These are phyloP conservation scores for Xenoacremonium recifei DNA, from an alignment of 2,329 filamentous ascomycete genomes.

Conservation along the genomic window DNA sequence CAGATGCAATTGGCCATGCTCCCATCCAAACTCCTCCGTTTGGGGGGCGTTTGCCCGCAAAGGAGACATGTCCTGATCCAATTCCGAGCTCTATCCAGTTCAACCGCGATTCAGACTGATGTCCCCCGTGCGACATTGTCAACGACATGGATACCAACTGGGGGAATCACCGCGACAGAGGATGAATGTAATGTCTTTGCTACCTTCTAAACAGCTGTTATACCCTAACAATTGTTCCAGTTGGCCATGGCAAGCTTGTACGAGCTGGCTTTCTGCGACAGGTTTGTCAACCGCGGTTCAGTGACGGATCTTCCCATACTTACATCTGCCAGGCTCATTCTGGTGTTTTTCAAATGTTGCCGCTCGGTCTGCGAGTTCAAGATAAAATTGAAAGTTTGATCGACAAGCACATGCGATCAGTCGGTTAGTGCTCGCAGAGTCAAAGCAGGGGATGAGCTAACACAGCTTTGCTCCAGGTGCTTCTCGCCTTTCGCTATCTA, in stretches of 20 bases:
- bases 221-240: slow-evolving; percentile 36
- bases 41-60: slow-evolving; percentile 8
- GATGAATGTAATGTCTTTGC: slow-evolving; percentile 46
- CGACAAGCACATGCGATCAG: slow-evolving; percentile 80
- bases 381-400: slow-evolving; percentile 83
- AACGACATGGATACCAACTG: slow-evolving; percentile 76
- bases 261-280: slow-evolving; percentile 73
- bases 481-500: slow-evolving; percentile 79
- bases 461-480: slow-evolving; percentile 55
- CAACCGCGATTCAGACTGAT: slow-evolving; percentile 32
- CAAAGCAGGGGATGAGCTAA: too few species aligned
- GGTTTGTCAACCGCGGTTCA: slow-evolving; percentile 39
- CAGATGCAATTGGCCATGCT: too few species aligned
- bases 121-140: slow-evolving; percentile 51
- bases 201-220: background rate
- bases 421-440: slow-evolving; percentile 50
- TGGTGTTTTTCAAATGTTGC: slow-evolving; percentile 89
- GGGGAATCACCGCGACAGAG: slow-evolving; percentile 59
- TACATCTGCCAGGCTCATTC: slow-evolving; percentile 63
- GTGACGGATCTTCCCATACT: slow-evolving; percentile 1
- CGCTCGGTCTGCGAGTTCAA: slow-evolving; percentile 82
- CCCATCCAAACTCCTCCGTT: slow-evolving; percentile 9
- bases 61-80: slow-evolving; percentile 9
- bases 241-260: slow-evolving; percentile 65
- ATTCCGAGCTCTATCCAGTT: slow-evolving; percentile 20